Evolutionary conservation across 73 alveolate genomes (phyloP).

Genomic region (Stentor roeselii): DNA sequence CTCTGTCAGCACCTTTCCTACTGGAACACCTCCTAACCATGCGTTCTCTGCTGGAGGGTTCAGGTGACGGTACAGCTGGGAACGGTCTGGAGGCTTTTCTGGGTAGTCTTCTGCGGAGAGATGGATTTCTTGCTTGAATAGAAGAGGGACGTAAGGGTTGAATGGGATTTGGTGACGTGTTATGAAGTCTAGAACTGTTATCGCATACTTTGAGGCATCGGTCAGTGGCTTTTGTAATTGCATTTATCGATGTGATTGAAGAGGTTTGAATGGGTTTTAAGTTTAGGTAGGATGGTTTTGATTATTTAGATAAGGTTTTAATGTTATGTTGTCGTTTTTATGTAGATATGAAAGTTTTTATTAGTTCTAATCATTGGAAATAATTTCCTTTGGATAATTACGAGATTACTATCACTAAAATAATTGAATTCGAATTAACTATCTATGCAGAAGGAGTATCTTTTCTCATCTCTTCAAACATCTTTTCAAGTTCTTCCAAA

Average conservation of each 20-base stretch:
- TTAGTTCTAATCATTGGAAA: too few relatives aligned
- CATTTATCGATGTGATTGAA: too few relatives aligned
- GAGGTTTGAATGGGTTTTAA: too few relatives aligned
- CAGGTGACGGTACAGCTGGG: not conserved
- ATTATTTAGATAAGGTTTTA: too few relatives aligned
- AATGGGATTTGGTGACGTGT: not conserved
- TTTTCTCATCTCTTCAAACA: not conserved
- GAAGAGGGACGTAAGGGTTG: not conserved
- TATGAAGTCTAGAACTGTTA: not conserved
- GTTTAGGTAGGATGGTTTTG: too few relatives aligned
- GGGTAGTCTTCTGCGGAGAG: slow-evolving; percentile 6
- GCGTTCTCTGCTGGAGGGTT: slow-evolving; percentile 8
- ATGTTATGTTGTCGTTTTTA: too few relatives aligned
- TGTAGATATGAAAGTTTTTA: too few relatives aligned
- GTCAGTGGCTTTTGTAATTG: not conserved
- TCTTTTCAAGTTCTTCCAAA: not conserved
- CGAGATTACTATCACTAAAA: too few relatives aligned
- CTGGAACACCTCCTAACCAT: slow-evolving; percentile 26
- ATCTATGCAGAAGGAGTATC: not conserved
- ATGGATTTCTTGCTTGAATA: not conserved
- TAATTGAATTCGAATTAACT: not conserved
- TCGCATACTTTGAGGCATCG: not conserved
- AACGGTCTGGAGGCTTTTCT: slow-evolving; percentile 16
- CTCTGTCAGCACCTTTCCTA: not conserved
- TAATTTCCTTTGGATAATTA: too few relatives aligned